Percentiles rank a stretch among this genome's conserved stretches.
Conservation (phyloP, 2,329 filamentous ascomycete genomes). For the Talaromyces sp. region DNA sequence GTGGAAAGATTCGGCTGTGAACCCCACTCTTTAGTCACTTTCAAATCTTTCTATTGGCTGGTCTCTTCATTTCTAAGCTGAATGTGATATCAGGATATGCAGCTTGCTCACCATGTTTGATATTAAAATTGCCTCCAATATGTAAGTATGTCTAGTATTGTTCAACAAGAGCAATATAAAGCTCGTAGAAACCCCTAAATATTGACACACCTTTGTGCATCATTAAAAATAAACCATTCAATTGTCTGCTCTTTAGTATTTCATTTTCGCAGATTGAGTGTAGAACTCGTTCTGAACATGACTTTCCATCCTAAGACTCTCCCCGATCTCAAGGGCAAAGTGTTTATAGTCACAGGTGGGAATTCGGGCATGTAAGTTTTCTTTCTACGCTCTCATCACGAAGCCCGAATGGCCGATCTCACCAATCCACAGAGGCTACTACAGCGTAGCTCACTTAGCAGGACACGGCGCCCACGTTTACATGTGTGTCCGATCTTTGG, state of each 20-base stretch:
- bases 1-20: too few species aligned
- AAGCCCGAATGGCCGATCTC: slow-evolving; percentile 1
- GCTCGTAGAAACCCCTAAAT: too few species aligned
- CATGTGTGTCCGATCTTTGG: slow-evolving; percentile 27
- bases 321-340: slow-evolving; percentile 40
- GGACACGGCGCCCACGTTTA: slow-evolving; percentile 39
- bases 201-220: not conserved
- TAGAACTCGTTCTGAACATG: slow-evolving; percentile 17
- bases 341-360: slow-evolving; percentile 44
- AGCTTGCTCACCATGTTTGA: slow-evolving; percentile 18
- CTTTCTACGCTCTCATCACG: not conserved
- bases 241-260: not conserved
- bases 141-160: not conserved
- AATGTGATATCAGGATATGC: slow-evolving; percentile 12
- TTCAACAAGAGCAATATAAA: not conserved
- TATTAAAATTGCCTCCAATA: not conserved
- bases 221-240: not conserved
- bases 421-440: slow-evolving; percentile 20
- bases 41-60: too few species aligned
- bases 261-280: too few species aligned
- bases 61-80: too few species aligned
- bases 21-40: too few species aligned
- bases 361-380: slow-evolving; percentile 43
- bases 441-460: slow-evolving; percentile 35
- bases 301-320: slow-evolving; percentile 39